A percentile compares a stretch with the other conserved stretches of the same genome.
Evolutionary conservation across 2,329 filamentous ascomycete genomes (phyloP).

Genomic region (Xylariaceae sp.): DNA sequence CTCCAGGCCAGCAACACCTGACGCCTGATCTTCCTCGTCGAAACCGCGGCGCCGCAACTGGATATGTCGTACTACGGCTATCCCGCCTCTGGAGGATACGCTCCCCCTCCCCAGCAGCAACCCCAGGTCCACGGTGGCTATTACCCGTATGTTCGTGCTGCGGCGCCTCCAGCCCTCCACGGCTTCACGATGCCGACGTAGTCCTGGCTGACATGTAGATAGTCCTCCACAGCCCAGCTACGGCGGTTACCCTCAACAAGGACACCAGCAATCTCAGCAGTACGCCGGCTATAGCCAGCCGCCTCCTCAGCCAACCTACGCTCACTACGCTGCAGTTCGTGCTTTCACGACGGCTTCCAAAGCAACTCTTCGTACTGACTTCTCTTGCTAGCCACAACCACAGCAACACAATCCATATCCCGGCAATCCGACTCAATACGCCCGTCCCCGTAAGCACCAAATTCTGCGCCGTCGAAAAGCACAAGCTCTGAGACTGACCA

Average conservation of each 20-base stretch:
- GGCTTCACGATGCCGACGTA: slow-evolving; percentile 21
- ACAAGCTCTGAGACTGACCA: slow-evolving; percentile 11
- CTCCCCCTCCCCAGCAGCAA: slow-evolving; percentile 28
- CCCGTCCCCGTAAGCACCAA: slow-evolving; percentile 43
- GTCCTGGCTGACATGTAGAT: no score
- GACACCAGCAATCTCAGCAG: slow-evolving; percentile 31
- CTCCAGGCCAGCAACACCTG: slow-evolving; percentile 1
- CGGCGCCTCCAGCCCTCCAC: slow-evolving; percentile 20
- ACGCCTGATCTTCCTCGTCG: slow-evolving; percentile 2
- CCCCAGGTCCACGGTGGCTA: slow-evolving; percentile 29
- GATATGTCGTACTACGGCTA: slow-evolving; percentile 33
- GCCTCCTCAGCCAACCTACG: slow-evolving; percentile 39
- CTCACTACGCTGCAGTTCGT: slow-evolving; percentile 40
- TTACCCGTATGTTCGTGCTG: slow-evolving; percentile 25
- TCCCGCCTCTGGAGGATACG: slow-evolving; percentile 27
- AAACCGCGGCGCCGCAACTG: slow-evolving; percentile 8
- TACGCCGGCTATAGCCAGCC: slow-evolving; percentile 42
- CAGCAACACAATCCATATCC: slow-evolving; percentile 41
- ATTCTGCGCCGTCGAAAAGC: neutral
- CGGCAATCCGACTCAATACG: slow-evolving; percentile 42
- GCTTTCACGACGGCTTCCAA: neutral
- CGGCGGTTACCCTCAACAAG: slow-evolving; percentile 39
- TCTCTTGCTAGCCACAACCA: slow-evolving; percentile 33
- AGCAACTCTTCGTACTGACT: slow-evolving; percentile 15
- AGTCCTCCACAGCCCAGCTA: slow-evolving; percentile 43